Conservation (phyloP, 495 filamentous ascomycete genomes). For the Aspergillus ostianus region DNA sequence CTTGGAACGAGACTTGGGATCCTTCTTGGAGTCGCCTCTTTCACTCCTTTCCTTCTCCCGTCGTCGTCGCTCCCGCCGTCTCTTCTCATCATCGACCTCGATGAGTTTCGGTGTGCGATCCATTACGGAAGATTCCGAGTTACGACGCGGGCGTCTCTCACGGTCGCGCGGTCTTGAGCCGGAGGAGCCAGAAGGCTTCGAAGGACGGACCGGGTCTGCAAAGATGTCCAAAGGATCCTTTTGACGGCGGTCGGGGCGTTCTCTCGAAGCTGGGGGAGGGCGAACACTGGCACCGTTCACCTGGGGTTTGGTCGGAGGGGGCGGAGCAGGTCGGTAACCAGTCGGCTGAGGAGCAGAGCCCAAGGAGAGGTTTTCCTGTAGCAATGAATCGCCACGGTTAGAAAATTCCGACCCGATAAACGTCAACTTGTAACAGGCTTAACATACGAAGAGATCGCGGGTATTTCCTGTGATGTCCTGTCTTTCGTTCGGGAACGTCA, state of each 20-base stretch:
- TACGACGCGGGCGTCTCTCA: constrained; percentile 68
- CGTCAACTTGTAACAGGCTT: constrained; percentile 1
- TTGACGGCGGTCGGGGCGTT: constrained; percentile 32
- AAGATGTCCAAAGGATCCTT: constrained; percentile 56
- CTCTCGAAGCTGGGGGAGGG: constrained; percentile 25
- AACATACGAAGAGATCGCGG: constrained; percentile 87
- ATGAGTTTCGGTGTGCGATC: constrained; percentile 59
- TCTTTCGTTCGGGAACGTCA: constrained; percentile 55
- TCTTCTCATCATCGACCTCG: constrained; percentile 72
- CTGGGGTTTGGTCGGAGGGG: constrained; percentile 37
- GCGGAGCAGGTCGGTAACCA: constrained; percentile 41
- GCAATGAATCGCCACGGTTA: constrained; percentile 1
- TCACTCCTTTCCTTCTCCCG: constrained; percentile 66
- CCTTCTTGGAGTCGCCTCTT: constrained; percentile 44
- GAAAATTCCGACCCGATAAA: not conserved
- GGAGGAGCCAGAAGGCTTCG: constrained; percentile 28
- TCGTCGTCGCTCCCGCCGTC: constrained; percentile 66
- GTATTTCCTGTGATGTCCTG: constrained; percentile 60
- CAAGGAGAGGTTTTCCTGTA: constrained; percentile 44
- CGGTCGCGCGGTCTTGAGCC: constrained; percentile 19
- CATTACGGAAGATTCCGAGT: constrained; percentile 90
- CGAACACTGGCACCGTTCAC: constrained; percentile 25
- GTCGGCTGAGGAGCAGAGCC: constrained; percentile 36
- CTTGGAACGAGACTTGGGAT: constrained; percentile 32
- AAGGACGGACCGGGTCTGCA: constrained; percentile 50